phyloP scores from a whole-genome alignment of 495 filamentous ascomycete species.

The Cetradonia linearis region DNA sequence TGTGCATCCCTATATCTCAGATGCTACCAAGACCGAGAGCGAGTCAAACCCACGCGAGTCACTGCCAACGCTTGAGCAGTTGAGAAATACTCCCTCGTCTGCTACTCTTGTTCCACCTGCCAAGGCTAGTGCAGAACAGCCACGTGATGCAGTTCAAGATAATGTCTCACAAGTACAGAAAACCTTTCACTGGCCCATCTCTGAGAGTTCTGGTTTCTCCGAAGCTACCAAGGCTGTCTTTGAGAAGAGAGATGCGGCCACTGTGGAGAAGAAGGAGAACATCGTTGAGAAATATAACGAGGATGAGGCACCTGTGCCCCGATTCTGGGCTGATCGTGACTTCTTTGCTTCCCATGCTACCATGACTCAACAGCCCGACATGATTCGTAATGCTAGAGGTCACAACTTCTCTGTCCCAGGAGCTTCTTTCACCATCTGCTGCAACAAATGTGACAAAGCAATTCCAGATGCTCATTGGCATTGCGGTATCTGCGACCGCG shows the following conservation, averaged over 20 bases:
- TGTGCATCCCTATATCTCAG: constrained; percentile 22
- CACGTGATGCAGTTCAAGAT: constrained; percentile 1
- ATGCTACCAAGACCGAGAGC: constrained; percentile 15
- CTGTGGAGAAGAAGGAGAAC: constrained; percentile 8
- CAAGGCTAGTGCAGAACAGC: constrained; percentile 12
- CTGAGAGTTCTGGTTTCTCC: constrained; percentile 15
- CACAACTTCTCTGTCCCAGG: neutral
- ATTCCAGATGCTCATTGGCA: constrained; percentile 84
- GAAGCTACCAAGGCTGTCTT: constrained; percentile 16
- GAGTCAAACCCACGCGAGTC: constrained; percentile 5
- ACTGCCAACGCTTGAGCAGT: constrained; percentile 7
- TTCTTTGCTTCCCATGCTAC: constrained; percentile 34
- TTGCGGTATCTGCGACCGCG: constrained; percentile 83
- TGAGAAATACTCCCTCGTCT: constrained; percentile 15
- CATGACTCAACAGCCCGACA: constrained; percentile 18
- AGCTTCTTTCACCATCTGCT: constrained; percentile 60
- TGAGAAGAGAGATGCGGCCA: constrained; percentile 15
- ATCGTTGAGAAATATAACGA: neutral
- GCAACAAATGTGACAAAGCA: constrained; percentile 73
- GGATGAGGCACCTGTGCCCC: constrained; percentile 28
- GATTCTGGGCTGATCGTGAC: constrained; percentile 26
- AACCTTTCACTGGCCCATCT: constrained; percentile 19
- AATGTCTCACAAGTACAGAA: neutral
- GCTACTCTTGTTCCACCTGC: constrained; percentile 9
- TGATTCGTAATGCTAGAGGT: constrained; percentile 12